Percentiles rank a stretch among this genome's conserved stretches.
Evolutionary conservation across 202 grass and related monocot genomes (phyloP).

Genomic region (Bolboschoenoplectus hybrid): DNA sequence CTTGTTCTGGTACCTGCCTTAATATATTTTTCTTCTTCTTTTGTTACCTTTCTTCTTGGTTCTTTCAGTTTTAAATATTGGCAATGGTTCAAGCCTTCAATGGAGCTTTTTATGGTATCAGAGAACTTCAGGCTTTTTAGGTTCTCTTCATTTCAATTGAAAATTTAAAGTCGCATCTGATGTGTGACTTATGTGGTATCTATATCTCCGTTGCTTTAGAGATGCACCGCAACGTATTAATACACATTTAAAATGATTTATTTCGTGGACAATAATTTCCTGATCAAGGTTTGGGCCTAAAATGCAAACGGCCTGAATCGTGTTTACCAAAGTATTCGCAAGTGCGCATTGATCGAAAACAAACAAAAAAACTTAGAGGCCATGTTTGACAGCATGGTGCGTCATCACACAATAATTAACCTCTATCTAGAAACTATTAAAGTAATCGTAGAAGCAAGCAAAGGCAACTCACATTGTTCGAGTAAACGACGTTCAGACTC

Average conservation of each 20-base stretch:
- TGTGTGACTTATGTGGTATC: background rate
- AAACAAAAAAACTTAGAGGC: background rate
- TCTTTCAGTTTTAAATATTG: background rate
- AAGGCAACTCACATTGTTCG: background rate
- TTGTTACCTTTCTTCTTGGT: background rate
- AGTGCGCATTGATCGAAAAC: background rate
- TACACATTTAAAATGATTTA: too few relatives aligned
- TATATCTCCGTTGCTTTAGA: background rate
- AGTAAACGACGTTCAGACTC: background rate
- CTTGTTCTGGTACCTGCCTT: slow-evolving; percentile 17
- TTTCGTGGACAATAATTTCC: too few relatives aligned
- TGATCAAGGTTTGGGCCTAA: background rate
- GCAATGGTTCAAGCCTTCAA: background rate
- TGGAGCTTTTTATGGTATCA: background rate
- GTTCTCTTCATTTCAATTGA: background rate
- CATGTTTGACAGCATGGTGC: background rate
- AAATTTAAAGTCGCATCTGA: background rate
- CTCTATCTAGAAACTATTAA: background rate
- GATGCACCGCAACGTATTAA: background rate
- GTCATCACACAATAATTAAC: background rate
- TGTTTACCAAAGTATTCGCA: background rate
- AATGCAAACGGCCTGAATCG: background rate
- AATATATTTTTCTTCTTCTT: background rate
- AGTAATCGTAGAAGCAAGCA: background rate
- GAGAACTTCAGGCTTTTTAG: too few relatives aligned